A percentile compares a stretch with the other conserved stretches of the same genome.
Evolutionary conservation across 805 yeast genomes (phyloP).

Genomic region (Lipomyces yamanashiensis): DNA sequence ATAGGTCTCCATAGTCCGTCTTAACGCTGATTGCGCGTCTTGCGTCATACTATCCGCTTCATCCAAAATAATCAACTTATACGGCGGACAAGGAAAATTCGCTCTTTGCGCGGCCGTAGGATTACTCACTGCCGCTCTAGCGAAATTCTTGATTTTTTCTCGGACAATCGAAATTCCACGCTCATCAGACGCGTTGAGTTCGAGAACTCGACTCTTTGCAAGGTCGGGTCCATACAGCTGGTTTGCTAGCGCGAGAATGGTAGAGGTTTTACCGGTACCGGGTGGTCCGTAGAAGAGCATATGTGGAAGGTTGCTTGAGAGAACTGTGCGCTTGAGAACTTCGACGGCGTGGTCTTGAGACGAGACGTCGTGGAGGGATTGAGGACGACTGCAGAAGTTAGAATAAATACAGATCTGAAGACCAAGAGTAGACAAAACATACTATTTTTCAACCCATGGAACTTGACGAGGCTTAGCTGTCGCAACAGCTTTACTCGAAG

Average conservation of each 20-base stretch:
- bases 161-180: conserved; percentile 88
- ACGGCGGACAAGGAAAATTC: conserved; percentile 95
- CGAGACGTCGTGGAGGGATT: conserved; percentile 79
- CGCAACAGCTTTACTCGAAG: conserved; percentile 7
- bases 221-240: conserved; percentile 77
- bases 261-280: conserved; percentile 91
- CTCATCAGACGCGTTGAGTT: conserved; percentile 88
- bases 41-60: conserved; percentile 98
- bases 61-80: conserved; percentile 87
- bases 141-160: conserved; percentile 83
- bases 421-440: conserved; percentile 32
- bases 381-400: conserved; percentile 66
- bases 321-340: conserved; percentile 76
- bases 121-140: conserved; percentile 80
- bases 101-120: conserved; percentile 69
- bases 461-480: conserved; percentile 30
- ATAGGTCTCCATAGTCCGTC: conserved; percentile 92
- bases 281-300: conserved; percentile 94
- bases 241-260: conserved; percentile 79
- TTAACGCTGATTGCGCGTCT: conserved; percentile 92
- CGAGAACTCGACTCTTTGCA: conserved; percentile 72
- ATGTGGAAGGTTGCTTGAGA: conserved; percentile 70
- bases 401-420: not conserved
- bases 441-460: conserved; percentile 94
- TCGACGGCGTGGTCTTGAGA: conserved; percentile 90